Evolutionary conservation across 495 filamentous ascomycete genomes (phyloP).

Genomic region (Rhizodiscina lignyota): DNA sequence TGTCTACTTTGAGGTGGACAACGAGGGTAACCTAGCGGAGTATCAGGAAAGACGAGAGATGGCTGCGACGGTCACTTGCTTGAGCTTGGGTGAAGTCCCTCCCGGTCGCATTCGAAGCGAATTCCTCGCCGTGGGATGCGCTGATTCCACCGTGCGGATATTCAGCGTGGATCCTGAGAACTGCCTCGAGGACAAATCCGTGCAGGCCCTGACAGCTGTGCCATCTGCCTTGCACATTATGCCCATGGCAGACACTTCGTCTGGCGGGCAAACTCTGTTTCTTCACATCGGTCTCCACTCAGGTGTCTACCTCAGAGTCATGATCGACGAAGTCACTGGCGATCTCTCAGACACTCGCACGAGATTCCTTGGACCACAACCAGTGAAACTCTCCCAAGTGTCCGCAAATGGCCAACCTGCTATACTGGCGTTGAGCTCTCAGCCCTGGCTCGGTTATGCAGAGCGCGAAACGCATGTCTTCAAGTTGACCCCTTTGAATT

Average conservation of each 20-base stretch:
- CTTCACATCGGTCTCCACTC: constrained; percentile 91
- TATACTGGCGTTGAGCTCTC: constrained; percentile 78
- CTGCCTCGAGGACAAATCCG: constrained; percentile 77
- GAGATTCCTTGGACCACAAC: constrained; percentile 79
- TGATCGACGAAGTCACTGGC: constrained; percentile 85
- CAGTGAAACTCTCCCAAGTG: constrained; percentile 73
- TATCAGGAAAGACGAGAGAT: constrained; percentile 93
- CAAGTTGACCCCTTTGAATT: constrained; percentile 81
- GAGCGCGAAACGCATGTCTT: constrained; percentile 69
- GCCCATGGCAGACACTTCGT: constrained; percentile 80
- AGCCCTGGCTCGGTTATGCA: constrained; percentile 85
- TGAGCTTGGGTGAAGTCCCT: constrained; percentile 87
- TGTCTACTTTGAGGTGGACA: constrained; percentile 93
- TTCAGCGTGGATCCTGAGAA: constrained; percentile 79
- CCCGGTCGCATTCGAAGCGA: constrained; percentile 72
- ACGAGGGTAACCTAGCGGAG: constrained; percentile 76
- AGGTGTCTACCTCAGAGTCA: constrained; percentile 85
- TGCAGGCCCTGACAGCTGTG: constrained; percentile 80
- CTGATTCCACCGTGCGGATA: constrained; percentile 89
- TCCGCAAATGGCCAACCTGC: constrained; percentile 69
- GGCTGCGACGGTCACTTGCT: constrained; percentile 84
- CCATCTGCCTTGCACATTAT: constrained; percentile 87
- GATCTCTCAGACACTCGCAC: constrained; percentile 88
- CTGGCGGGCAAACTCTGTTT: constrained; percentile 64
- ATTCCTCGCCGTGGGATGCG: constrained; percentile 89